Conservation (phyloP, 2,329 filamentous ascomycete species). For the Rachicladosporium sp. region DNA sequence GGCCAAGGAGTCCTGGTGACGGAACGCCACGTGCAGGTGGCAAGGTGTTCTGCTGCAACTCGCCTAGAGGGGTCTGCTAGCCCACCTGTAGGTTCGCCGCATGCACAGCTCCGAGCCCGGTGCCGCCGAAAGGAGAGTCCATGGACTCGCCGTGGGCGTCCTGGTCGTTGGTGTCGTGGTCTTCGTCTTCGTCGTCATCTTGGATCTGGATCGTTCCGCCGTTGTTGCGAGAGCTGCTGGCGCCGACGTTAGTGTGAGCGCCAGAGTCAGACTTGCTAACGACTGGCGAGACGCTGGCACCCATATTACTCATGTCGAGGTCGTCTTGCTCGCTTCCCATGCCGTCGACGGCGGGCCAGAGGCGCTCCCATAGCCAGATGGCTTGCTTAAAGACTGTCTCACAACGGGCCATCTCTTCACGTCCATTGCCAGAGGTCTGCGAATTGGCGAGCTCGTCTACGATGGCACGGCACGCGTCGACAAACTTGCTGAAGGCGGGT, state of each 20-base stretch:
- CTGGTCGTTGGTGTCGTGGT: neutral
- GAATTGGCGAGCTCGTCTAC: slow-evolving; percentile 39
- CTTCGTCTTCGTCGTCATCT: slow-evolving; percentile 7
- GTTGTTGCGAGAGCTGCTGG: slow-evolving; percentile 3
- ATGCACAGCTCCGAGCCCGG: slow-evolving; percentile 12
- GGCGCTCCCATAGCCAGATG: slow-evolving; percentile 35
- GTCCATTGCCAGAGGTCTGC: slow-evolving; percentile 34
- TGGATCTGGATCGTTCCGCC: slow-evolving; percentile 10
- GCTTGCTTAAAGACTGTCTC: slow-evolving; percentile 37
- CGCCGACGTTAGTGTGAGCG: slow-evolving; percentile 3
- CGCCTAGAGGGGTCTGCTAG: slow-evolving; percentile 9
- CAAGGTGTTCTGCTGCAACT: too few relatives aligned
- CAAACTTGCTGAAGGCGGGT: slow-evolving; percentile 37
- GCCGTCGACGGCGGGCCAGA: slow-evolving; percentile 38
- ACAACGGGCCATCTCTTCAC: slow-evolving; percentile 35
- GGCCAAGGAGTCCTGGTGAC: too few relatives aligned
- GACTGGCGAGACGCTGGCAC: too few relatives aligned
- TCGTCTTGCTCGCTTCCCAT: slow-evolving; percentile 24
- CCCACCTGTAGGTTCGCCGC: slow-evolving; percentile 10
- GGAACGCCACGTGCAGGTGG: too few relatives aligned
- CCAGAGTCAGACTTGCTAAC: neutral
- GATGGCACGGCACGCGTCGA: slow-evolving; percentile 35
- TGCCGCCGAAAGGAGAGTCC: slow-evolving; percentile 14
- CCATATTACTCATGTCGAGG: too few relatives aligned
- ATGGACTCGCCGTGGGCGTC: slow-evolving; percentile 6